phyloP scores from a whole-genome alignment of 2,329 filamentous ascomycete species.

The Pseudopithomyces maydicus region DNA sequence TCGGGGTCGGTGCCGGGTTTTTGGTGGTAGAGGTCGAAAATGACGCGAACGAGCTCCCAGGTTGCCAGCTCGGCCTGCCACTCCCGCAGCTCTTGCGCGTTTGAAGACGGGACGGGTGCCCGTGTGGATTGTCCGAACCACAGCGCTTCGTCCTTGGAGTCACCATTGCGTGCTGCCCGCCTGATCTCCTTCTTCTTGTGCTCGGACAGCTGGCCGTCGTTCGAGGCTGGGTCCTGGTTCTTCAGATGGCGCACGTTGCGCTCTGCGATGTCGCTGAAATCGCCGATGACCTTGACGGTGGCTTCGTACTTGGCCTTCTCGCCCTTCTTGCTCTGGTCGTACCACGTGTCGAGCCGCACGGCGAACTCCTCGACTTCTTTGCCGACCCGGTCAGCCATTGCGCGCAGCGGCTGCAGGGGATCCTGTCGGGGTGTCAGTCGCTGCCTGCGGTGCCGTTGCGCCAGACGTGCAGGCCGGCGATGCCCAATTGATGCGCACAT shows the following conservation, averaged over 20 bases:
- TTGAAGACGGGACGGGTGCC: conserved; percentile 34
- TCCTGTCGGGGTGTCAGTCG: conserved; percentile 36
- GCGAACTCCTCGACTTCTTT: conserved; percentile 88
- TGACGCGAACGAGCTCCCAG: conserved; percentile 81
- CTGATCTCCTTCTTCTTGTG: conserved; percentile 40
- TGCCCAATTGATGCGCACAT: neutral
- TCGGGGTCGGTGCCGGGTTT: conserved; percentile 38
- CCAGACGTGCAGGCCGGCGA: neutral
- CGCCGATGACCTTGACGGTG: conserved; percentile 43
- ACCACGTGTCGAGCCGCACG: conserved; percentile 77
- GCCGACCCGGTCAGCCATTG: conserved; percentile 71
- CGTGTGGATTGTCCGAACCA: conserved; percentile 22
- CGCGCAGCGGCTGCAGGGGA: conserved; percentile 64
- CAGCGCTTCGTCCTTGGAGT: conserved; percentile 12
- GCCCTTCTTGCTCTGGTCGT: conserved; percentile 34
- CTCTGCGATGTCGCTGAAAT: conserved; percentile 57
- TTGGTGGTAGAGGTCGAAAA: conserved; percentile 71
- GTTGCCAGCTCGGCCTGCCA: conserved; percentile 87
- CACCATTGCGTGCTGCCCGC: conserved; percentile 29
- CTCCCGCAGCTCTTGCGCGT: conserved; percentile 60
- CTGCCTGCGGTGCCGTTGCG: conserved; percentile 4
- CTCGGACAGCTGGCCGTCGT: conserved; percentile 35
- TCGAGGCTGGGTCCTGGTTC: conserved; percentile 49
- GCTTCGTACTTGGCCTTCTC: conserved; percentile 59
- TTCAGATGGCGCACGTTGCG: conserved; percentile 54